phyloP scores from a whole-genome alignment of 2,329 filamentous ascomycete species.

The Stagonosporopsis rhizophila region DNA sequence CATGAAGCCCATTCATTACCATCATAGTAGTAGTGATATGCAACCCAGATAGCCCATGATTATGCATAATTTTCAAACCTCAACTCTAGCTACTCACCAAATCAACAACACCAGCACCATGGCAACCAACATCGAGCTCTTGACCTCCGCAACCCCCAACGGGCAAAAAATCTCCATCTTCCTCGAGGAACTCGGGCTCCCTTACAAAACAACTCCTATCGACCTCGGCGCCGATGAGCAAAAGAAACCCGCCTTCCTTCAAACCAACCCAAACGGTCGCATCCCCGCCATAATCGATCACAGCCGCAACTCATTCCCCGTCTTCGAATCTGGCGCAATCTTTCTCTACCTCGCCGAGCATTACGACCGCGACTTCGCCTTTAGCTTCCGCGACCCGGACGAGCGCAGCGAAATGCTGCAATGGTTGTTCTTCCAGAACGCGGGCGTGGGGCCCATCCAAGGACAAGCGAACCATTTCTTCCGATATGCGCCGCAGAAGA shows the following conservation, averaged over 20 bases:
- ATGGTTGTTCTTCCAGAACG: slow-evolving; percentile 76
- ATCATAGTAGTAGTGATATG: background rate
- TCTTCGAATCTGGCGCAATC: slow-evolving; percentile 84
- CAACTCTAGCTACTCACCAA: background rate
- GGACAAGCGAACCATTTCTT: slow-evolving; percentile 79
- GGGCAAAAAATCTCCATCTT: slow-evolving; percentile 86
- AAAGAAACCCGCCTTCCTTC: slow-evolving; percentile 81
- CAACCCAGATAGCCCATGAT: background rate
- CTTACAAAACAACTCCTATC: slow-evolving; percentile 52
- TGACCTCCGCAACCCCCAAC: slow-evolving; percentile 84
- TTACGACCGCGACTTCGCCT: slow-evolving; percentile 79
- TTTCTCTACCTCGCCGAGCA: slow-evolving; percentile 79
- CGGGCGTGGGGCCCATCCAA: slow-evolving; percentile 79
- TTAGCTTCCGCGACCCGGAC: slow-evolving; percentile 75
- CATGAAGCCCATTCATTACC: background rate
- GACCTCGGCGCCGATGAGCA: slow-evolving; percentile 73
- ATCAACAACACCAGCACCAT: slow-evolving; percentile 41
- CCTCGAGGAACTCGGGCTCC: slow-evolving; percentile 74
- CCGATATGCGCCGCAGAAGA: slow-evolving; percentile 79
- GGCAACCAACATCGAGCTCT: slow-evolving; percentile 65
- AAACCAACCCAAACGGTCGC: slow-evolving; percentile 88
- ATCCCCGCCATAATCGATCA: slow-evolving; percentile 82
- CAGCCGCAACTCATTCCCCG: slow-evolving; percentile 69
- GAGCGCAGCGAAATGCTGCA: slow-evolving; percentile 80
- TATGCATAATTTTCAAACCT: too few relatives aligned